phyloP scores from a whole-genome alignment of 495 filamentous ascomycete species.

The Darksidea phi region DNA sequence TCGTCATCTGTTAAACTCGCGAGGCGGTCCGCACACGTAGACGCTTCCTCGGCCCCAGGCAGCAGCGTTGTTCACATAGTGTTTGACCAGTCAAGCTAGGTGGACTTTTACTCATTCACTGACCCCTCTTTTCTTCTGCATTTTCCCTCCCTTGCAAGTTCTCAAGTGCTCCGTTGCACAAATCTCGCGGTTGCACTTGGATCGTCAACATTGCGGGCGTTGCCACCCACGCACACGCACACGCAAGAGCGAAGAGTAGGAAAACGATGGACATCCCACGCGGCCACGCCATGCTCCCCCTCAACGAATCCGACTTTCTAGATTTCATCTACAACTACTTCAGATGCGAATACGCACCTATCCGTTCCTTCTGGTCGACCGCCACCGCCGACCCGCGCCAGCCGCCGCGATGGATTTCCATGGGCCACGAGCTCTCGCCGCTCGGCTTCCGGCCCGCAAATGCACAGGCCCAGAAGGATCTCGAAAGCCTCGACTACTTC shows the following conservation, averaged over 20 bases:
- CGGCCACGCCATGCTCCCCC: slow-evolving; percentile 32
- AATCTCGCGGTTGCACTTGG: no score
- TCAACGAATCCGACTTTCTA: slow-evolving; percentile 25
- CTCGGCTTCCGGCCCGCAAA: slow-evolving; percentile 29
- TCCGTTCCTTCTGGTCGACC: slow-evolving; percentile 32
- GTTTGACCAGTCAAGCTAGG: not conserved
- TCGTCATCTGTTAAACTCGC: not conserved
- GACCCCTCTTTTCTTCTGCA: not conserved
- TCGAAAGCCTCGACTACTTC: slow-evolving; percentile 32
- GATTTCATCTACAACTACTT: slow-evolving; percentile 36
- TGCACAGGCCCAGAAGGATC: slow-evolving; percentile 36
- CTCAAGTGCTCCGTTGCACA: no score
- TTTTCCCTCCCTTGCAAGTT: no score
- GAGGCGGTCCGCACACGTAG: not conserved
- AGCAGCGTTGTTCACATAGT: slow-evolving; percentile 1
- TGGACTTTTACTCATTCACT: not conserved
- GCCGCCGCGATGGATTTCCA: slow-evolving; percentile 24
- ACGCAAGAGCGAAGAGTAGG: no score
- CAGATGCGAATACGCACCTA: slow-evolving; percentile 34
- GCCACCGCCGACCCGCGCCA: slow-evolving; percentile 29
- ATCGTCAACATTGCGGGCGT: no score
- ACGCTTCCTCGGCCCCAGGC: not conserved
- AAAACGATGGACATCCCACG: slow-evolving; percentile 30
- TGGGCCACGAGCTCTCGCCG: slow-evolving; percentile 32
- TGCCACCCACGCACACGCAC: no score